Evolutionary conservation across 306 rosid genomes (phyloP).

Genomic region (Vigna reflexopilosa): DNA sequence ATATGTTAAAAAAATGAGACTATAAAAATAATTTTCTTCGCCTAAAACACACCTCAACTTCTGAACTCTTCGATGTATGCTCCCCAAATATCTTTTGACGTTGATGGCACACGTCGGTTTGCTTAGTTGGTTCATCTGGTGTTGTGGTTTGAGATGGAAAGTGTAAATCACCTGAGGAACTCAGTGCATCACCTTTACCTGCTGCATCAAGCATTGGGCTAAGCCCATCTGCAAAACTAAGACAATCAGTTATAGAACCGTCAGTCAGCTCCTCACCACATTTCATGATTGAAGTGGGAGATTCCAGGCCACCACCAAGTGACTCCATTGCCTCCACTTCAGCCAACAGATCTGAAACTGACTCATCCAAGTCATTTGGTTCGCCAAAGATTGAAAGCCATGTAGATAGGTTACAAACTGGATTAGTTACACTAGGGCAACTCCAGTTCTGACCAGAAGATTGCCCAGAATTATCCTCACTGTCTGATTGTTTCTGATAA

Average conservation of each 20-base stretch:
- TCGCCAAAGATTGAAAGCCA: constrained; percentile 75
- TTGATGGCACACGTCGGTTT: constrained; percentile 48
- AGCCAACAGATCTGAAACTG: constrained; percentile 95
- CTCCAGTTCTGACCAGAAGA: constrained; percentile 79
- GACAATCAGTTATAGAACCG: constrained; percentile 69
- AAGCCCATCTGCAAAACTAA: constrained; percentile 66
- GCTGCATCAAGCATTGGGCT: constrained; percentile 73
- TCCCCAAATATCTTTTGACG: constrained; percentile 51
- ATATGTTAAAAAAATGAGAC: constrained; percentile 28
- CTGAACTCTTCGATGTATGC: constrained; percentile 54
- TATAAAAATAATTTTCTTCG: constrained; percentile 43
- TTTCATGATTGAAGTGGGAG: constrained; percentile 63
- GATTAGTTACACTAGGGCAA: constrained; percentile 48
- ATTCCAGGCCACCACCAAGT: constrained; percentile 72
- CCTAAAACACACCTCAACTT: constrained; percentile 53
- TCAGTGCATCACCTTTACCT: constrained; percentile 80
- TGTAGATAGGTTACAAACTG: constrained; percentile 53
- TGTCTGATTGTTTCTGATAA: constrained; percentile 66
- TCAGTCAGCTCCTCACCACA: constrained; percentile 65
- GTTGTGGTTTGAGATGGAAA: constrained; percentile 53
- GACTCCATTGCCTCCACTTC: constrained; percentile 96
- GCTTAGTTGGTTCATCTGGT: constrained; percentile 57
- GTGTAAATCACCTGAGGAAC: constrained; percentile 73
- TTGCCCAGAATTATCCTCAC: constrained; percentile 77
- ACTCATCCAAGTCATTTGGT: constrained; percentile 72